Conservation (phyloP, 768 basidiomycete genomes). For the Phylloporus rhodoxanthus region DNA sequence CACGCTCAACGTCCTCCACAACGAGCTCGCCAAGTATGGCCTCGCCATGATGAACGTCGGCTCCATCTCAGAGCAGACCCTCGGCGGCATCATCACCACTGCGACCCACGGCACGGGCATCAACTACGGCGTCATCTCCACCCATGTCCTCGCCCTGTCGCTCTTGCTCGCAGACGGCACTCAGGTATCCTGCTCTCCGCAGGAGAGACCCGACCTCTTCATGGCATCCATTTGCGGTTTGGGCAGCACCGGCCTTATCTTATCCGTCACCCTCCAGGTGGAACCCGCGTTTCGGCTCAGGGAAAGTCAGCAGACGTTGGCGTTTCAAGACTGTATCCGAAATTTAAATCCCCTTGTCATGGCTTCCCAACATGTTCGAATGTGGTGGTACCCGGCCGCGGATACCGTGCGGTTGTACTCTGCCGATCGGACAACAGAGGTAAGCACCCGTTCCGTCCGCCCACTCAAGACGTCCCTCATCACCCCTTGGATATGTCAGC, state of each 20-base stretch:
- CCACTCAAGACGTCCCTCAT: neutral
- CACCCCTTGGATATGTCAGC: slow-evolving; percentile 33
- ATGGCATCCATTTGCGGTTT: slow-evolving; percentile 86
- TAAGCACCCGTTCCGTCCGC: slow-evolving; percentile 35
- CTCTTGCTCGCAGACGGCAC: slow-evolving; percentile 74
- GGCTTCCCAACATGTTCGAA: slow-evolving; percentile 81
- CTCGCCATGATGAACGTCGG: slow-evolving; percentile 92
- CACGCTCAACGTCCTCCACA: slow-evolving; percentile 69
- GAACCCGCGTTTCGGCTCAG: slow-evolving; percentile 77
- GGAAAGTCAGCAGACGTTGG: slow-evolving; percentile 57
- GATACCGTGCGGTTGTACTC: slow-evolving; percentile 66
- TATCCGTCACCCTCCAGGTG: slow-evolving; percentile 70
- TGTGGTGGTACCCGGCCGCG: slow-evolving; percentile 92
- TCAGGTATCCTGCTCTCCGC: slow-evolving; percentile 59
- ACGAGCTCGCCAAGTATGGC: slow-evolving; percentile 52
- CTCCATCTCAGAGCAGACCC: slow-evolving; percentile 93
- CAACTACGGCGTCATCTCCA: slow-evolving; percentile 72
- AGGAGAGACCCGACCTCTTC: slow-evolving; percentile 70
- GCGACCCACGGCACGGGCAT: slow-evolving; percentile 93
- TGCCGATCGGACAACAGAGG: slow-evolving; percentile 72
- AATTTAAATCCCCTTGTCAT: slow-evolving; percentile 50
- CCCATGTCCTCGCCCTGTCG: slow-evolving; percentile 68
- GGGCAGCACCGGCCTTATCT: slow-evolving; percentile 84
- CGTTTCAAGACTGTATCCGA: slow-evolving; percentile 58
- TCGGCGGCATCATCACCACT: slow-evolving; percentile 89